phyloP scores from a whole-genome alignment of 2,329 filamentous ascomycete genomes.

The Neopestalotiopsis clavispora region DNA sequence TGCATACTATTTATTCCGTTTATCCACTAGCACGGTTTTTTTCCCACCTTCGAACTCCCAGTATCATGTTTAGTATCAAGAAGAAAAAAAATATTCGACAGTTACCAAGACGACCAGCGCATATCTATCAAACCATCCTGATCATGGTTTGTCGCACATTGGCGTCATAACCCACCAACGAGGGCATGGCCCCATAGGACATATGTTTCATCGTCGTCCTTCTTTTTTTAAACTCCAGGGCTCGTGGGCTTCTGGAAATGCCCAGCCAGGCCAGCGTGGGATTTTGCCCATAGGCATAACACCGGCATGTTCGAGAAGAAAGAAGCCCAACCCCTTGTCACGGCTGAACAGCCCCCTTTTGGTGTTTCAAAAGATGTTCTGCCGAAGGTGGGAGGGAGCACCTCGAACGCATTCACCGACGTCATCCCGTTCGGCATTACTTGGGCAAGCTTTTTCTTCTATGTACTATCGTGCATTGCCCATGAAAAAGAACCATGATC shows the following conservation, averaged over 20 bases:
- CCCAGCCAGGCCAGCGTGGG: background rate
- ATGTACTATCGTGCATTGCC: background rate
- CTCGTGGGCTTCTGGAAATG: conserved; percentile 12
- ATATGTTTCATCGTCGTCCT: conserved; percentile 10
- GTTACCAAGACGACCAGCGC: background rate
- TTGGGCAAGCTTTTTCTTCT: background rate
- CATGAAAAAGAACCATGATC: too few species aligned
- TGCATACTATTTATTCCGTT: background rate
- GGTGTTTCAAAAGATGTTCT: conserved; percentile 13
- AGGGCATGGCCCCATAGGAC: background rate
- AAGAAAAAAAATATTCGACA: background rate
- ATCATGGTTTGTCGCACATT: background rate
- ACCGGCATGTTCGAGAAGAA: background rate
- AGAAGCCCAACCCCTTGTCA: background rate
- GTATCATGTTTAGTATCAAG: background rate
- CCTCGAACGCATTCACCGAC: background rate
- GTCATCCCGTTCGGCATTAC: conserved; percentile 5
- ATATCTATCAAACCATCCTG: background rate
- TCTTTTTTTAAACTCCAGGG: too few species aligned
- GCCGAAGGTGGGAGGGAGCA: background rate
- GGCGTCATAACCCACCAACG: background rate
- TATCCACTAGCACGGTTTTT: background rate
- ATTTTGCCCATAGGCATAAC: background rate
- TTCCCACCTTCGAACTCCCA: background rate
- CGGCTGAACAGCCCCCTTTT: conserved; percentile 13